Evolutionary conservation across 2,329 filamentous ascomycete species (phyloP).

Genomic region (Penicillium sp.): DNA sequence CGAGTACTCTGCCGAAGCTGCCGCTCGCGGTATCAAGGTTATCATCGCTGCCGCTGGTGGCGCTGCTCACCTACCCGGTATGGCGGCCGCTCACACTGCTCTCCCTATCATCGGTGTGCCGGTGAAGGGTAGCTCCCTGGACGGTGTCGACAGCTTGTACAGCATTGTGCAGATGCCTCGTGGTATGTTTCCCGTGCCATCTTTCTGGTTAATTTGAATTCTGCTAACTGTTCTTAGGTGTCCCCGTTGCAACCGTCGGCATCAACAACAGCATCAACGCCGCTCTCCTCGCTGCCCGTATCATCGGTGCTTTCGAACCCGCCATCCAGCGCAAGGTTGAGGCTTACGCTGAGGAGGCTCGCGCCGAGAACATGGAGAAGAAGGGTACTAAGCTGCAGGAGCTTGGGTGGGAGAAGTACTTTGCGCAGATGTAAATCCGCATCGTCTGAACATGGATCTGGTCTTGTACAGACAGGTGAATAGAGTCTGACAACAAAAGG

Average conservation of each 20-base stretch:
- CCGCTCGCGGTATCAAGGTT: slow-evolving; percentile 65
- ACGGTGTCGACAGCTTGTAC: slow-evolving; percentile 68
- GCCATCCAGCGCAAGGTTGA: slow-evolving; percentile 44
- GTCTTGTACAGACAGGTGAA: background rate
- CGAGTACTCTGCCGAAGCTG: slow-evolving; percentile 63
- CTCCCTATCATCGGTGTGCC: slow-evolving; percentile 77
- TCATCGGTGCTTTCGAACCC: slow-evolving; percentile 57
- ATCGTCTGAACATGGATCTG: background rate
- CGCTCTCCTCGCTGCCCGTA: slow-evolving; percentile 67
- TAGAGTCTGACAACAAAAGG: background rate
- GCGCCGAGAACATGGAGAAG: slow-evolving; percentile 42
- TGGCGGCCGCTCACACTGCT: slow-evolving; percentile 68
- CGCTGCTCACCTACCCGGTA: slow-evolving; percentile 72
- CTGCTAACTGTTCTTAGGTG: slow-evolving; percentile 48
- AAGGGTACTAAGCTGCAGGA: slow-evolving; percentile 46
- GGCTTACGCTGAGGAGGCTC: slow-evolving; percentile 43
- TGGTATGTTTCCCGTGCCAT: slow-evolving; percentile 41
- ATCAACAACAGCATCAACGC: slow-evolving; percentile 82
- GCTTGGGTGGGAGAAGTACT: slow-evolving; percentile 46
- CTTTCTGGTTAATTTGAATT: background rate
- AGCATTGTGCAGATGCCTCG: slow-evolving; percentile 76
- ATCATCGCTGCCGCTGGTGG: slow-evolving; percentile 76
- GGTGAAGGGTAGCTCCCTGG: slow-evolving; percentile 70
- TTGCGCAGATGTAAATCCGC: slow-evolving; percentile 41
- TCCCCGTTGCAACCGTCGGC: slow-evolving; percentile 72